Conservation (phyloP, 345 rosid species). For the thale cress (Arabidopsis thaliana) region DNA sequence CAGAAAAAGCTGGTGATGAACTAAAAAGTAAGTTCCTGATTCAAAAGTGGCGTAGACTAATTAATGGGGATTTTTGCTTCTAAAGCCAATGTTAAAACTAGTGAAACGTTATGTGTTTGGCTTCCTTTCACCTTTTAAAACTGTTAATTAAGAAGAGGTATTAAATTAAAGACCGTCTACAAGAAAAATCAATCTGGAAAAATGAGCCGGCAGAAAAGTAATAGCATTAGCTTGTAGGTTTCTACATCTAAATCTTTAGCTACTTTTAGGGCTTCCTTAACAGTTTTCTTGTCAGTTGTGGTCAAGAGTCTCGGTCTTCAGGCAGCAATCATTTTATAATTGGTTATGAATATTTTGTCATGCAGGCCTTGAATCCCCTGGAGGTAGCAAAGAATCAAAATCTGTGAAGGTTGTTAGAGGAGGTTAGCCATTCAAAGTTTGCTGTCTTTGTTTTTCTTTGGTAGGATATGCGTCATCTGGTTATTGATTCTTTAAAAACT, state of each 20-base stretch:
- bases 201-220: slow-evolving; percentile 7
- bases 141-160: slow-evolving; percentile 7
- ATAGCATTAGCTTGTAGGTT: slow-evolving; percentile 1
- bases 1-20: slow-evolving; percentile 49
- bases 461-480: slow-evolving; percentile 21
- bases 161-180: slow-evolving; percentile 9
- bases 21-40: slow-evolving; percentile 59
- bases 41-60: slow-evolving; percentile 4
- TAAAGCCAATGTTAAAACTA: not conserved
- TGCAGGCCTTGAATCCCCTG: slow-evolving; percentile 58
- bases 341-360: slow-evolving; percentile 34
- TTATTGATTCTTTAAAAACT: slow-evolving; percentile 41
- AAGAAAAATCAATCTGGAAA: slow-evolving; percentile 15
- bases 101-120: slow-evolving; percentile 16
- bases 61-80: slow-evolving; percentile 11
- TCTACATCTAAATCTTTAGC: slow-evolving; percentile 8
- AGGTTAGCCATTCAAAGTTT: slow-evolving; percentile 61
- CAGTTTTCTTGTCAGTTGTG: slow-evolving; percentile 10
- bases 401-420: slow-evolving; percentile 84
- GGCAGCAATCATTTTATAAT: slow-evolving; percentile 17
- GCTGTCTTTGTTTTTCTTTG: slow-evolving; percentile 26
- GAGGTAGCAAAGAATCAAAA: slow-evolving; percentile 49
- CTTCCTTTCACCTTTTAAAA: slow-evolving; percentile 2
- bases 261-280: slow-evolving; percentile 15
- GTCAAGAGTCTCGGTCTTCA: not conserved